Evolutionary conservation across 768 basidiomycete genomes (phyloP), one percentile per base, ranked within the genome.

Genomic region (Lactifluus volemus): DNA sequence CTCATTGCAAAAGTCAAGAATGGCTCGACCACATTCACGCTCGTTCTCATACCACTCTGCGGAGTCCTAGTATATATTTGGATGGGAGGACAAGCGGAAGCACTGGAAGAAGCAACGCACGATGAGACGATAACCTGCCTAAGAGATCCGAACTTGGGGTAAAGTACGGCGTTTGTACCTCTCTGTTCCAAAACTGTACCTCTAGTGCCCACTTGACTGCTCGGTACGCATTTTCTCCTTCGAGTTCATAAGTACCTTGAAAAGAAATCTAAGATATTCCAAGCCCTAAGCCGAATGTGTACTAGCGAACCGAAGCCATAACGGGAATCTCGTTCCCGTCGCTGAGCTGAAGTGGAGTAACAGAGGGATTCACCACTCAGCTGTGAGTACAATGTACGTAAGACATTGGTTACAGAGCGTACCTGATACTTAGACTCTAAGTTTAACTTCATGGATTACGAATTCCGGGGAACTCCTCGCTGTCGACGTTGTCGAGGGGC

Each of bases 41-140:
- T 90, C 88, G 72, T 89, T 88, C 68, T 85, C 84, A 69, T 80
- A 79, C 77, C 77, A 79, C 63, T 75, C 77, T 42, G 78, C 76
- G 15, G 76, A 78, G 70, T 79, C 78, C 78, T 6, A n/a, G n/a
- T n/a, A 42, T 15, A 42, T 42, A 42, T 42, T 81, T 61, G 25
- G 38, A 8, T 15, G 19, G 47, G 41, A 10, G 41, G 57, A 63
- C 63, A 65, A 12, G 19, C 12, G 36, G 34, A 39, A 32, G 15
- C 3, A 58, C 59, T 49, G 17, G 21, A 55, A 42, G 17, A 34
- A 29, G 10, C 32, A n/a, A 75, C 76, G 75, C 70, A 75, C 84
- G 59, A 87, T 79, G 68, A 83, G 83, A 51, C 82, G 79, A 72
- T 86, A 85, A 5, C 86, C 84, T 41, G 82, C 78, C 81, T 83